Conservation (phyloP, 108 stramenopile species). For the Seminavis robusta region DNA sequence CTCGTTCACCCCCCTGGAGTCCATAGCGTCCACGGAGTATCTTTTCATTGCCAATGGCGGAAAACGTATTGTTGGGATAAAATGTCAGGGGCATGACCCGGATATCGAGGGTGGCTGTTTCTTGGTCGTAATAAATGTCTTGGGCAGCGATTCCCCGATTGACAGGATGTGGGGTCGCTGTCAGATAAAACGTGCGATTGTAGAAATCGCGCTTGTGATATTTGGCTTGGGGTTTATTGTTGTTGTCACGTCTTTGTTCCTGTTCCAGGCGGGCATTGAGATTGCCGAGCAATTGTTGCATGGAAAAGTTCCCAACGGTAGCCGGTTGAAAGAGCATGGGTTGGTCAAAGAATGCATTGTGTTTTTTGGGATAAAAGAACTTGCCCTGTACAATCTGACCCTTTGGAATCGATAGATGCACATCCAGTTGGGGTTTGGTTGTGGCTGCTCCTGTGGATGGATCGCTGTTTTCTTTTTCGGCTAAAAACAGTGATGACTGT, state of each 20-base stretch:
- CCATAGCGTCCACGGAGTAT: slow-evolving; percentile 14
- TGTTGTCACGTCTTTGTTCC: slow-evolving; percentile 1
- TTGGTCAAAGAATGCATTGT: slow-evolving; percentile 27
- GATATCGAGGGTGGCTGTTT: slow-evolving; percentile 4
- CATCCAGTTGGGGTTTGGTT: background rate
- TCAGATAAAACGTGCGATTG: slow-evolving; percentile 14
- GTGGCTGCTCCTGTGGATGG: too few species aligned
- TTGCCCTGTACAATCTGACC: slow-evolving; percentile 12
- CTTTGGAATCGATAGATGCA: slow-evolving; percentile 17
- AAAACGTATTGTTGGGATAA: slow-evolving; percentile 20
- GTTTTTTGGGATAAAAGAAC: slow-evolving; percentile 20
- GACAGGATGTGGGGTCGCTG: slow-evolving; percentile 16
- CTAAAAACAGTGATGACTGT: too few species aligned
- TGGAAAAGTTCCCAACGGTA: slow-evolving; percentile 9
- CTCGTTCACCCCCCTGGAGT: slow-evolving; percentile 2
- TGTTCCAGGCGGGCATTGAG: slow-evolving; percentile 7
- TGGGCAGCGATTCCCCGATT: slow-evolving; percentile 2
- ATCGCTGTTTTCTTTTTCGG: too few species aligned
- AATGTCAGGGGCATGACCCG: slow-evolving; percentile 11
- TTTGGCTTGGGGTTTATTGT: slow-evolving; percentile 1
- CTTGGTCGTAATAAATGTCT: slow-evolving; percentile 7
- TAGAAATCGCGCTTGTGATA: slow-evolving; percentile 8
- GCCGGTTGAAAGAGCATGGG: slow-evolving; percentile 12
- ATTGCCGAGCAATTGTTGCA: slow-evolving; percentile 13
- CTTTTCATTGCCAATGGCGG: slow-evolving; percentile 17